Evolutionary conservation across 2,329 filamentous ascomycete species (phyloP).

Genomic region (Metarhizium robertsii): DNA sequence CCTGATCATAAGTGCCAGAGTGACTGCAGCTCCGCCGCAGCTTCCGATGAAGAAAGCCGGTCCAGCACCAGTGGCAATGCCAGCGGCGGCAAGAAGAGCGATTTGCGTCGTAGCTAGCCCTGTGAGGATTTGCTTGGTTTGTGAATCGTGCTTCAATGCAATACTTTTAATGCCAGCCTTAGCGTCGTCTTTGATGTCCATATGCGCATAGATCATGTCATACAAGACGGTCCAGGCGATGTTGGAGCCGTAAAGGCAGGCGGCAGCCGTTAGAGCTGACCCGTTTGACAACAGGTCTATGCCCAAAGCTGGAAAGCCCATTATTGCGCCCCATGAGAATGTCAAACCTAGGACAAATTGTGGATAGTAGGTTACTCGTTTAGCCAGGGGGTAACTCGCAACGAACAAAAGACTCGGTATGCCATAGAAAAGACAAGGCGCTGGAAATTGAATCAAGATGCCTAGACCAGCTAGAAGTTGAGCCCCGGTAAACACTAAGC

Average conservation of each 20-base stretch:
- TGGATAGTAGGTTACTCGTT: constrained; percentile 79
- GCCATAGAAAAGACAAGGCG: constrained; percentile 65
- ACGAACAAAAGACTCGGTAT: constrained; percentile 68
- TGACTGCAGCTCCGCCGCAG: constrained; percentile 53
- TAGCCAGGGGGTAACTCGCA: constrained; percentile 69
- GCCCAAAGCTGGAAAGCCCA: constrained; percentile 79
- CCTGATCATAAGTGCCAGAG: constrained; percentile 57
- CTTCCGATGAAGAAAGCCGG: constrained; percentile 60
- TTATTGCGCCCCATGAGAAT: constrained; percentile 82
- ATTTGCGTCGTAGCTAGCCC: constrained; percentile 63
- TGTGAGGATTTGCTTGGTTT: constrained; percentile 67
- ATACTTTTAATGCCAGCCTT: constrained; percentile 87
- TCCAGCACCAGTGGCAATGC: constrained; percentile 55
- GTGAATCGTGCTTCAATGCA: constrained; percentile 65
- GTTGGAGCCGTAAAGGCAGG: constrained; percentile 65
- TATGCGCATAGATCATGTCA: constrained; percentile 90
- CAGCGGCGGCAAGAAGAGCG: constrained; percentile 59
- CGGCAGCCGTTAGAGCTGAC: constrained; percentile 55
- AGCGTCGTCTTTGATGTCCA: constrained; percentile 79
- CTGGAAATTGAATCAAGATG: constrained; percentile 67
- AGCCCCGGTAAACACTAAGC: constrained; percentile 61
- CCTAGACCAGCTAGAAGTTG: constrained; percentile 67
- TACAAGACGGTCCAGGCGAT: constrained; percentile 82
- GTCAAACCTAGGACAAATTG: constrained; percentile 75
- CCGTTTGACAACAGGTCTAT: constrained; percentile 60